Base-by-base conservation (phyloP, 2,329 filamentous ascomycete genomes). In the Ascochyta koolunga region DNA sequence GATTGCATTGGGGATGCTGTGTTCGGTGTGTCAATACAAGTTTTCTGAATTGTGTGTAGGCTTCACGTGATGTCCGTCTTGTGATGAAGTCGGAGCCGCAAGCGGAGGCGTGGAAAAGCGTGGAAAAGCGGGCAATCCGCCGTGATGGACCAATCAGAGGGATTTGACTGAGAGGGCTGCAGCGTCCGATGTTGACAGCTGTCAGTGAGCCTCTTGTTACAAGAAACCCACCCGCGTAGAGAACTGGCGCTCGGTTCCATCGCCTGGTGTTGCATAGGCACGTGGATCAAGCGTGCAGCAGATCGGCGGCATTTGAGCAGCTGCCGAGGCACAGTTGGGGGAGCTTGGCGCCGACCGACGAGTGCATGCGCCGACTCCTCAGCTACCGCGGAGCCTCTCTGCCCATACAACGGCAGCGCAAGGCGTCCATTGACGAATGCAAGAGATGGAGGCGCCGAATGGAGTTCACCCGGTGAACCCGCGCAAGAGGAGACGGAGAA, bases 401-500 rank as follows among this genome's bases (percentile, higher is more conserved):
- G n/a, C 21, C 10, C 8, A 19, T 18, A 41, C 49, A 16, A 27
- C 40, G 4, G 24, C 10, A n/a, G 15, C n/a, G 33, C 11, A 21
- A 4, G 13, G 19, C 11, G 19, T 22, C 33, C 22, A 54, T 54
- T 54, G 49, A 54, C 50, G 31, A 21, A 15, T 27, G 41, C 24
- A 46, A 43, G 42, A 47, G 15, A 73, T 72, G 71, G 71, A 71
- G 57, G 65, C 63, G 60, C 65, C 62, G 22, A 71, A 72, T 55
- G 69, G 65, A 37, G 48, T 58, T 42, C 51, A 45, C 21, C 32
- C 40, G 41, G 35, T 64, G 37, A 62, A 71, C 57, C 67, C 80
- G 60, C 76, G 80, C 53, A 83, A 81, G 71, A 78, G 81, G 61
- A 79, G 82, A 60, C 79, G 82, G 64, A 79, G 80, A 68, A 80